Conservation (phyloP, 257 asterid species). For the Forsythia suspensa region DNA sequence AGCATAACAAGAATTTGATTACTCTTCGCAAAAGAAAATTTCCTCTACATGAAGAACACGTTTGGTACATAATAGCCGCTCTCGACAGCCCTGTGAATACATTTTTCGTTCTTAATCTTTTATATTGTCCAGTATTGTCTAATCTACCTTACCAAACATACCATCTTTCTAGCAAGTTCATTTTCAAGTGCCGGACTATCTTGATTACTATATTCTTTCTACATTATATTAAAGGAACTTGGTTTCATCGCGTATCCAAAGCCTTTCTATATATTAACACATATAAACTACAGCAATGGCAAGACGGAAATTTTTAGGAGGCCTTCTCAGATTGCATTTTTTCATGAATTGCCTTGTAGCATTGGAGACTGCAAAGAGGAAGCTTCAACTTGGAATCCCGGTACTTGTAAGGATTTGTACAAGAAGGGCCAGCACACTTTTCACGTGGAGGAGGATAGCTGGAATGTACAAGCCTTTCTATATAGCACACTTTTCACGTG, state of each 20-base stretch:
- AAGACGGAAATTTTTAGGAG: slow-evolving; percentile 32
- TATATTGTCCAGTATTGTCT: background rate
- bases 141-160: background rate
- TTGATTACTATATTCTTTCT: slow-evolving; percentile 18
- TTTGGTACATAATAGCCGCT: background rate
- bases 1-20: background rate
- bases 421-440: slow-evolving; percentile 85
- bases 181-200: slow-evolving; percentile 13
- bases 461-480: no score
- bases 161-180: background rate
- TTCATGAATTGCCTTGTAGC: slow-evolving; percentile 81
- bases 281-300: slow-evolving; percentile 9
- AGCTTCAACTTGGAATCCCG: slow-evolving; percentile 90
- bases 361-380: slow-evolving; percentile 94
- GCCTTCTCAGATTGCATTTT: slow-evolving; percentile 39
- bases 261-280: slow-evolving; percentile 7
- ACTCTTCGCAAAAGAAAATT: background rate
- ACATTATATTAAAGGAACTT: slow-evolving; percentile 21
- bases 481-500: no score
- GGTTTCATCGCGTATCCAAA: slow-evolving; percentile 19
- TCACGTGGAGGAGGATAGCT: slow-evolving; percentile 96
- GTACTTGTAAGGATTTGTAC: slow-evolving; percentile 81
- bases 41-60: slow-evolving; percentile 4
- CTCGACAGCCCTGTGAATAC: no score
- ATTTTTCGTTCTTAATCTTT: no score